A percentile compares a stretch with the other conserved stretches of the same genome.
These are phyloP conservation scores for Cladosporium sphaerospermum DNA, from an alignment of 2,329 filamentous ascomycete species.

Conservation along the genomic window DNA sequence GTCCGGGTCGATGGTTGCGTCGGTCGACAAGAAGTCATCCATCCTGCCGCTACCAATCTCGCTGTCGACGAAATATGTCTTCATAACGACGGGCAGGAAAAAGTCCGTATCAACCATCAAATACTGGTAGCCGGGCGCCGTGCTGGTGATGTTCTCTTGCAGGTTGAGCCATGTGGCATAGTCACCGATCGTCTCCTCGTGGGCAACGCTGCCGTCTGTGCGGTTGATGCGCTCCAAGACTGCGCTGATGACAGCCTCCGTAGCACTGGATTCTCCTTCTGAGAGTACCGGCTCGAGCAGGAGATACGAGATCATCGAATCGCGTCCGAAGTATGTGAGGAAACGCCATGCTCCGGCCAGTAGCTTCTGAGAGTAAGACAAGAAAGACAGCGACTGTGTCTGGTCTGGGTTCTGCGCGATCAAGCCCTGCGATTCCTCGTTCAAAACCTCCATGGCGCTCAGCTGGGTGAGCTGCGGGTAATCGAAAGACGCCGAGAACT, in stretches of 20 bases:
- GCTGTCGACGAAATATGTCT: conserved; percentile 52
- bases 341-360: conserved; percentile 61
- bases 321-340: conserved; percentile 60
- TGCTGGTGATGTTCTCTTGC: conserved; percentile 48
- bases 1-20: conserved; percentile 44
- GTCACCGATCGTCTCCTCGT: conserved; percentile 61
- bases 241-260: conserved; percentile 56
- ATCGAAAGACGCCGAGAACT: conserved; percentile 54
- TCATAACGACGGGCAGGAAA: conserved; percentile 53
- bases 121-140: conserved; percentile 44
- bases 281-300: conserved; percentile 54
- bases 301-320: conserved; percentile 57
- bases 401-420: conserved; percentile 42
- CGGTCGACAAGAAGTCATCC: conserved; percentile 34
- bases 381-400: conserved; percentile 52
- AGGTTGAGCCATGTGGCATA: conserved; percentile 57
- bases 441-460: conserved; percentile 45
- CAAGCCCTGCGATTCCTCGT: conserved; percentile 40
- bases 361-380: conserved; percentile 58
- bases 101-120: conserved; percentile 55
- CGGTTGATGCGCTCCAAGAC: conserved; percentile 56
- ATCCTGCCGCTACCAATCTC: conserved; percentile 35
- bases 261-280: conserved; percentile 47
- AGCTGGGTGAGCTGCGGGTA: conserved; percentile 57
- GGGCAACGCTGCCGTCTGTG: conserved; percentile 55